Evolutionary conservation across 768 basidiomycete species (phyloP), one percentile per base, ranked within the genome.

Genomic region (Chalciporus sphaerocephalus): DNA sequence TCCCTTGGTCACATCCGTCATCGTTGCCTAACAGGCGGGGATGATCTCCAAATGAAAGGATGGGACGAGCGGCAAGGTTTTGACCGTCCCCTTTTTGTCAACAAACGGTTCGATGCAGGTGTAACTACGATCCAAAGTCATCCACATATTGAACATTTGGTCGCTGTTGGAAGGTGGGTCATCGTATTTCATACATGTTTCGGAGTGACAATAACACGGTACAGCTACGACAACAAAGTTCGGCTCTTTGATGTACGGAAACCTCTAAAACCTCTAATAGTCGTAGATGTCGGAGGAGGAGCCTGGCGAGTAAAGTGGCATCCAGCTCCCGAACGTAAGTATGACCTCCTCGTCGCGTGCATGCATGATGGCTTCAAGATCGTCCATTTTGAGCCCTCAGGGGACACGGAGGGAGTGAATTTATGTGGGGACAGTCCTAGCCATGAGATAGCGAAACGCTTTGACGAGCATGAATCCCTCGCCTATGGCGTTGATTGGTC

Each of bases 301-400:
- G 88, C 82, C 10, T 99, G 96, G 96, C 79, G 96, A 15, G 83
- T 92, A 47, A 93, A 95, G 64, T 99, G 93, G 92, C 92, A 98
- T 66, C 92, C 94, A 6, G 78, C 76, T 5, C 52, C 73, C 2
- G 54, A 59, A n/a, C 76, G 92, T 36, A 77, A 74, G 51, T 57
- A 76, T 28, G 88, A 94, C 57, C 73, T 98, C 2, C 76, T 97
- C 16, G 81, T 92, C n/a, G 96, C 94, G 0, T 92, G 89, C 59
- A 99, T 98, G 96, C 94, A 95, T 60, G 92, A 92, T 51, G 94
- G 95, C 9, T 94, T 92, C 76, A 96, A 96, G 60, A 73, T 95
- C 6, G 63, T 89, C 47, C 66, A 45, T 43, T 60, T 61, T 33
- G 43, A 46, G 21, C 53, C 56, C 28, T 42, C 25, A 28, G 41